Base-by-base conservation (phyloP, 2,329 filamentous ascomycete species). In the Cryphonectria japonica region DNA sequence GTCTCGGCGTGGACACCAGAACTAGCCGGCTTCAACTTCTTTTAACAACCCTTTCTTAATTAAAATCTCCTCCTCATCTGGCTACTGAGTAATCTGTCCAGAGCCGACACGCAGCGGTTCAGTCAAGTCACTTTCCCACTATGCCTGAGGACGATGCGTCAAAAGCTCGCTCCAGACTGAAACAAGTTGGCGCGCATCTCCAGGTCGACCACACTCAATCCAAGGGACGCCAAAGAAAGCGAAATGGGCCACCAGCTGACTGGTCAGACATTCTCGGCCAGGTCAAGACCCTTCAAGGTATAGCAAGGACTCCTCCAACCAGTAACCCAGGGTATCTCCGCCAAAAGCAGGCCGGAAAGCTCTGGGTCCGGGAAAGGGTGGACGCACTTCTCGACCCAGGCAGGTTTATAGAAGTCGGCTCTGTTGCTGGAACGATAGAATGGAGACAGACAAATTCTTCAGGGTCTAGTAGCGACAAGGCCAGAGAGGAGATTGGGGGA, bases 351-450 rank as follows among this genome's bases (percentile, higher is more conserved):
- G 85, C 87, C 3, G 89, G 89, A 1, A 91, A 91, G 77, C 82
- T 91, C 26, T 91, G 88, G 88, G 88, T 91, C 0, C 84, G 88
- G 32, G 88, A 91, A 75, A 82, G 89, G 2, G 86, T 91, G 26
- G 82, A 87, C 6, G 80, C 85, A 43, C 80, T 91, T n/a, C 81
- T 91, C 14, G 88, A 91, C 70, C 75, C 79, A 2, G 85, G 82
- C 2, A 86, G 82, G 34, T 90, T 90, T 73, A 81, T 82, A 26
- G 89, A 91, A 78, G 84, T 91, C 8, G 89, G 89, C 0, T 88
- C 86, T 60, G 83, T 89, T 0, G 86, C 86, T 2, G 89, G 89
- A 5, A 87, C 85, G 0, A 88, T 89, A 13, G 82, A 79, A 62
- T 91, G 89, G 88, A 85, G 83, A n/a, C n/a, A 50, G 46, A 50